Conservation (phyloP, 2,329 filamentous ascomycete species). For the Juglanconis sp. region DNA sequence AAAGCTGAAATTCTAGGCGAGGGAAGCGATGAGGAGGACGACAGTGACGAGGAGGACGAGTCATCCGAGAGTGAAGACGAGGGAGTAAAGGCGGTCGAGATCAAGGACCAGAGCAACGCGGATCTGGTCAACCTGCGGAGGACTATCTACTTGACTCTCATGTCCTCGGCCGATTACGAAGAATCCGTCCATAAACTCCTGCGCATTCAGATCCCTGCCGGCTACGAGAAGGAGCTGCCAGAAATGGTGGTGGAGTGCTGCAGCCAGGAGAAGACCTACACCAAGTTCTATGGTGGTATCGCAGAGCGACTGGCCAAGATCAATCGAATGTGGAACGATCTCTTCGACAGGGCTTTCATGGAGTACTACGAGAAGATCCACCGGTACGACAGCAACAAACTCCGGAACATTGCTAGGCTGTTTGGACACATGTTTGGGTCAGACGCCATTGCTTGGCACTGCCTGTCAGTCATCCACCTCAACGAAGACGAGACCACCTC, state of each 20-base stretch:
- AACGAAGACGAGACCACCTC: conserved; percentile 98
- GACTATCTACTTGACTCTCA: conserved; percentile 96
- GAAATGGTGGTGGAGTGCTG: conserved; percentile 98
- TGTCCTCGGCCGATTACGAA: conserved; percentile 93
- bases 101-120: conserved; percentile 96
- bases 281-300: conserved; percentile 94
- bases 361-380: conserved; percentile 98
- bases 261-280: conserved; percentile 93
- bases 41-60: conserved; percentile 64
- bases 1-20: conserved; percentile 94
- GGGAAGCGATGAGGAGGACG: conserved; percentile 79
- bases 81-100: conserved; percentile 82
- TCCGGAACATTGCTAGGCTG: conserved; percentile 92
- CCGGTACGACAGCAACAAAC: conserved; percentile 89
- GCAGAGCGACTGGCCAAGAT: conserved; percentile 94
- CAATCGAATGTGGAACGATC: conserved; percentile 88
- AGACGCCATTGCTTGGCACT: conserved; percentile 90
- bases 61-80: conserved; percentile 70
- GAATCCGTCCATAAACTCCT: conserved; percentile 97
- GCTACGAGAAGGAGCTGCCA: conserved; percentile 84
- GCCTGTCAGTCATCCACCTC: conserved; percentile 77
- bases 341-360: conserved; percentile 85
- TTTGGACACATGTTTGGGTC: conserved; percentile 88
- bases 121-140: conserved; percentile 90
- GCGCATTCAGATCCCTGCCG: conserved; percentile 83